phyloP scores from a whole-genome alignment of 176 grass and related monocot genomes.

The Olyra latifolia region DNA sequence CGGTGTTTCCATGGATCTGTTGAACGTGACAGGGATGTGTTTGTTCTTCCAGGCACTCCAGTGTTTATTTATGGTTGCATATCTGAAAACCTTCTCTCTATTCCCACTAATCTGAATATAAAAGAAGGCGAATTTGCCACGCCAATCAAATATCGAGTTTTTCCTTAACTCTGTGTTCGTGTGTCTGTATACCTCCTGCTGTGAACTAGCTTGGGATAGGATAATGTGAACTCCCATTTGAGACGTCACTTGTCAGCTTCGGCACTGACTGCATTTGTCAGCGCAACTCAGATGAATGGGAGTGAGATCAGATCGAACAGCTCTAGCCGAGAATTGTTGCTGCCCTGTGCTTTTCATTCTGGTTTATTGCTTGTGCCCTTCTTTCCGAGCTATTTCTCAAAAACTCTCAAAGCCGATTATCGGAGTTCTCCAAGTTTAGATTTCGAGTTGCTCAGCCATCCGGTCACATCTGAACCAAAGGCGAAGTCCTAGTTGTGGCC shows the following conservation, averaged over 20 bases:
- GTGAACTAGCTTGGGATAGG: neutral
- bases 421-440: no score
- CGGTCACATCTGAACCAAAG: no score
- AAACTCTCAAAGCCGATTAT: no score
- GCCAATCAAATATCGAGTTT: neutral
- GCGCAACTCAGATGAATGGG: neutral
- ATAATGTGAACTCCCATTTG: neutral
- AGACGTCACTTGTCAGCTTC: neutral
- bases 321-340: neutral
- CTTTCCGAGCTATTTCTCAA: no score
- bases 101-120: slow-evolving; percentile 43
- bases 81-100: slow-evolving; percentile 28
- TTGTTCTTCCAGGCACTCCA: slow-evolving; percentile 32
- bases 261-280: neutral
- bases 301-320: neutral
- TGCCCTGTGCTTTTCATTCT: no score
- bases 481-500: no score
- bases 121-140: slow-evolving; percentile 20
- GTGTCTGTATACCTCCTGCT: no score
- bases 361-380: no score
- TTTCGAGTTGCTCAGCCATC: no score
- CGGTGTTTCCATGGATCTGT: slow-evolving; percentile 27
- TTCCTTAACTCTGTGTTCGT: neutral
- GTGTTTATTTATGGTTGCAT: slow-evolving; percentile 32
- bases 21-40: slow-evolving; percentile 28